Evolutionary conservation across 2,329 filamentous ascomycete genomes (phyloP).

Genomic region (Rutstroemia sp.): DNA sequence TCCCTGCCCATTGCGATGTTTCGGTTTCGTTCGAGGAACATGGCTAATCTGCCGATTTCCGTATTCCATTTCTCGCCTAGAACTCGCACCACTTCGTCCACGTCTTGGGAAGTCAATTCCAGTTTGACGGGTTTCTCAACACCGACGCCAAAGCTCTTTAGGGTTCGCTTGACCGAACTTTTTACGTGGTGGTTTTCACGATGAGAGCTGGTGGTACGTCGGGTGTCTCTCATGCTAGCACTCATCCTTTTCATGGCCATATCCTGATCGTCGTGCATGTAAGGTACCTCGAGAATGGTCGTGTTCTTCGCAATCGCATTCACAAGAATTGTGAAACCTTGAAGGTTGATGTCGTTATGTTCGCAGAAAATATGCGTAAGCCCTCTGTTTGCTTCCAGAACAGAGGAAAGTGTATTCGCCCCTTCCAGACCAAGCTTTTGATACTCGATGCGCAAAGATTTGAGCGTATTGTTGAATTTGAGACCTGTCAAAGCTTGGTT

Average conservation of each 20-base stretch:
- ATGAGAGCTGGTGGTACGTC: slow-evolving; percentile 5
- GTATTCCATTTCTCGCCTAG: slow-evolving; percentile 26
- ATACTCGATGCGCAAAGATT: slow-evolving; percentile 56
- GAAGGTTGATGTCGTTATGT: slow-evolving; percentile 64
- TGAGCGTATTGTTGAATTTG: slow-evolving; percentile 54
- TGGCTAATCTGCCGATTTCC: slow-evolving; percentile 23
- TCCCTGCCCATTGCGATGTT: slow-evolving; percentile 24
- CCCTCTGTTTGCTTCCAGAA: slow-evolving; percentile 55
- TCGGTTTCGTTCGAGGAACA: slow-evolving; percentile 27
- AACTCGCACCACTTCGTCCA: slow-evolving; percentile 25
- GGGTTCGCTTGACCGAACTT: slow-evolving; percentile 24
- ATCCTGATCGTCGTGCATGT: slow-evolving; percentile 53
- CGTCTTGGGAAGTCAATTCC: slow-evolving; percentile 27
- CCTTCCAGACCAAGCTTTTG: slow-evolving; percentile 64
- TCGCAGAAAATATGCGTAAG: slow-evolving; percentile 62
- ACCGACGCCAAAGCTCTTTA: slow-evolving; percentile 24
- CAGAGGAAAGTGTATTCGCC: slow-evolving; percentile 60
- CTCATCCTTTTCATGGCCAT: slow-evolving; percentile 48
- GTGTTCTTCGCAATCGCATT: slow-evolving; percentile 61
- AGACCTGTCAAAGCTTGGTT: slow-evolving; percentile 59
- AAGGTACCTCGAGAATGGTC: slow-evolving; percentile 53
- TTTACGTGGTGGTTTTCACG: slow-evolving; percentile 21
- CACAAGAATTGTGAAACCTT: slow-evolving; percentile 61
- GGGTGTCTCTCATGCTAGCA: slow-evolving; percentile 26
- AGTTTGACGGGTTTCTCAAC: slow-evolving; percentile 17